These are phyloP conservation scores for Glonium stellatum DNA, from an alignment of 495 filamentous ascomycete genomes.

Conservation along the genomic window DNA sequence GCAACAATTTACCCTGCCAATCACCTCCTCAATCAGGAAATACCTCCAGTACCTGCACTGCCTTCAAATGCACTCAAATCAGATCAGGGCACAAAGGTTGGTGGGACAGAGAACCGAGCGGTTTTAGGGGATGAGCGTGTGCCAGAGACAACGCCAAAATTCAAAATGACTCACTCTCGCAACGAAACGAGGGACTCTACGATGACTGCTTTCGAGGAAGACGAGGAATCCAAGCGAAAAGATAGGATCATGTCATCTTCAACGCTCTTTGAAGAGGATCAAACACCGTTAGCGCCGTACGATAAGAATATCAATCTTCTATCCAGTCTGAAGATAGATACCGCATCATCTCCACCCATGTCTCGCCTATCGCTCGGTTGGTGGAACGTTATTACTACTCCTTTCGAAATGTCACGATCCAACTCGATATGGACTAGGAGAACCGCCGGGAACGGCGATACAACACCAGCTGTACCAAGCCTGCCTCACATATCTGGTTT, in stretches of 20 bases:
- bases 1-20: slow-evolving; percentile 39
- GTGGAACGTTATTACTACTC: slow-evolving; percentile 83
- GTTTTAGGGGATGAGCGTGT: neutral
- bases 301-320: slow-evolving; percentile 18
- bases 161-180: slow-evolving; percentile 4
- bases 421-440: slow-evolving; percentile 25
- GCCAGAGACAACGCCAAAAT: neutral
- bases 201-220: slow-evolving; percentile 31
- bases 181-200: slow-evolving; percentile 25
- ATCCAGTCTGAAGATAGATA: slow-evolving; percentile 10
- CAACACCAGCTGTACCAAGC: slow-evolving; percentile 20
- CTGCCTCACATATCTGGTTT: slow-evolving; percentile 17
- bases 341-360: slow-evolving; percentile 21
- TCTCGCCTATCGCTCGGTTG: slow-evolving; percentile 65
- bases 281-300: slow-evolving; percentile 30
- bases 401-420: slow-evolving; percentile 47
- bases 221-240: slow-evolving; percentile 15
- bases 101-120: neutral
- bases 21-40: slow-evolving; percentile 30
- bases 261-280: slow-evolving; percentile 55
- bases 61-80: slow-evolving; percentile 40
- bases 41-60: slow-evolving; percentile 59
- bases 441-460: slow-evolving; percentile 7
- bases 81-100: neutral
- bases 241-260: slow-evolving; percentile 39